These are phyloP conservation scores for Athelia psychrophila DNA, from an alignment of 1,284 basidiomycete species.

Conservation along the genomic window DNA sequence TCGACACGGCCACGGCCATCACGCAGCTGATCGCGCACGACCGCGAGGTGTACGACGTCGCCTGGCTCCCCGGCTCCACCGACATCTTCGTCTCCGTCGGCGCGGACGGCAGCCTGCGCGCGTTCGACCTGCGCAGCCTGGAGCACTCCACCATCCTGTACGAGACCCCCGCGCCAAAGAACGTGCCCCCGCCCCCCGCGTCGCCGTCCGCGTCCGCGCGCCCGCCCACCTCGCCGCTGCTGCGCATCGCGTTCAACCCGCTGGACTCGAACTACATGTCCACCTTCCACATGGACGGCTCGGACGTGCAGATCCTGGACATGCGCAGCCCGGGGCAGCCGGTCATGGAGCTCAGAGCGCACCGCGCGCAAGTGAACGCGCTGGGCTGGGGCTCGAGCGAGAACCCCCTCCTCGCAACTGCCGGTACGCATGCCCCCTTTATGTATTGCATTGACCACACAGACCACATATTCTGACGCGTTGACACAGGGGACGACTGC, in stretches of 20 bases:
- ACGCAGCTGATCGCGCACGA: conserved; percentile 99
- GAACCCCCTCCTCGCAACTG: conserved; percentile 79
- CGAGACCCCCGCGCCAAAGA: conserved; percentile 84
- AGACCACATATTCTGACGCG: not conserved
- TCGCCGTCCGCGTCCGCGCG: conserved; percentile 58
- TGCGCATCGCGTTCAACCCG: conserved; percentile 86
- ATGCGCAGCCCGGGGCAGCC: conserved; percentile 94
- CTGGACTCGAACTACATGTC: conserved; percentile 88
- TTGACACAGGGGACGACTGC: conserved; percentile 77
- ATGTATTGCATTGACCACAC: conserved; percentile 4
- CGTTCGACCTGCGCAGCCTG: conserved; percentile 93
- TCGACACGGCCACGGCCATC: conserved; percentile 92
- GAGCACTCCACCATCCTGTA: conserved; percentile 99
- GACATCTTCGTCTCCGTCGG: conserved; percentile 99
- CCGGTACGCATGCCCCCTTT: conserved; percentile 71
- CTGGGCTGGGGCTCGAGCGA: conserved; percentile 87
- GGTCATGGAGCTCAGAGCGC: conserved; percentile 85
- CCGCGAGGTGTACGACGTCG: conserved; percentile 95
- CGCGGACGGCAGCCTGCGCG: conserved; percentile 93
- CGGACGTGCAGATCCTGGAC: conserved; percentile 86
- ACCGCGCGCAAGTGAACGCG: conserved; percentile 75
- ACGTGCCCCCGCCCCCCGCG: conserved; percentile 52
- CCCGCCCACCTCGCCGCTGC: conserved; percentile 76
- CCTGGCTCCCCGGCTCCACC: conserved; percentile 96
- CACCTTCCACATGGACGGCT: conserved; percentile 90